Percentiles rank a stretch among this genome's conserved stretches.
These are phyloP conservation scores for Sanghuangporus sanghuang DNA, from an alignment of 1,284 basidiomycete species.

Conservation along the genomic window DNA sequence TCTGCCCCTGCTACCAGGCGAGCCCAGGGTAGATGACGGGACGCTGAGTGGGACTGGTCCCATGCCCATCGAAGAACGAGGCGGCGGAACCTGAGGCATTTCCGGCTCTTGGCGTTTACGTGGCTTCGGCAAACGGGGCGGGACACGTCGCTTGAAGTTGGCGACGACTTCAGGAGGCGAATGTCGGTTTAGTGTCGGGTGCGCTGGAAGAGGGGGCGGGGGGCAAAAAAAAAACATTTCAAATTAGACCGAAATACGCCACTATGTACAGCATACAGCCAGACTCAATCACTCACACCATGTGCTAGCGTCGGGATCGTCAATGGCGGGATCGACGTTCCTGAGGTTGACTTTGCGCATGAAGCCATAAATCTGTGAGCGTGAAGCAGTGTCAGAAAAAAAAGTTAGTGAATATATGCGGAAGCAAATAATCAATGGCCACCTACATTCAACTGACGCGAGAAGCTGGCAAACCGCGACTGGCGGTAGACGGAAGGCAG, in stretches of 20 bases:
- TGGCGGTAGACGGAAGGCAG: constrained; percentile 87
- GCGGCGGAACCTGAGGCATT: constrained; percentile 55
- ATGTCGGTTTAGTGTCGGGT: constrained; percentile 82
- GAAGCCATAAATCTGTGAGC: constrained; percentile 82
- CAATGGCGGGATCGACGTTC: constrained; percentile 86
- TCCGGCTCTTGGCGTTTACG: constrained; percentile 70
- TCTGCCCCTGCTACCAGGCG: constrained; percentile 47
- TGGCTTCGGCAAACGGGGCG: constrained; percentile 81
- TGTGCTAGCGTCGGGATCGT: constrained; percentile 88
- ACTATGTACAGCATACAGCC: neutral
- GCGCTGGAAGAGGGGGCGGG: constrained; percentile 47
- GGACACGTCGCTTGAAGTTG: constrained; percentile 88
- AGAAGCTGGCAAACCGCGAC: constrained; percentile 91
- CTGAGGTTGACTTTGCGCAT: constrained; percentile 92
- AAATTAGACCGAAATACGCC: constrained; percentile 2
- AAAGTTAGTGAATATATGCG: constrained; percentile 18
- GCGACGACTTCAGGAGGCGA: constrained; percentile 83
- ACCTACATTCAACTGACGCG: constrained; percentile 85
- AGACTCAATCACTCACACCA: constrained; percentile 65
- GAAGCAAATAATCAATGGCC: constrained; percentile 18
- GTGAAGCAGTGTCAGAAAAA: constrained; percentile 29
- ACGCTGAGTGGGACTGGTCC: constrained; percentile 56
- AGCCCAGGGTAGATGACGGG: constrained; percentile 35
- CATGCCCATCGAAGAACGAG: constrained; percentile 65
- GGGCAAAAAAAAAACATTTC: neutral